Evolutionary conservation across 179 eudicot genomes (phyloP), one percentile per base, ranked within the genome.

Genomic region (Gypsophila paniculata): DNA sequence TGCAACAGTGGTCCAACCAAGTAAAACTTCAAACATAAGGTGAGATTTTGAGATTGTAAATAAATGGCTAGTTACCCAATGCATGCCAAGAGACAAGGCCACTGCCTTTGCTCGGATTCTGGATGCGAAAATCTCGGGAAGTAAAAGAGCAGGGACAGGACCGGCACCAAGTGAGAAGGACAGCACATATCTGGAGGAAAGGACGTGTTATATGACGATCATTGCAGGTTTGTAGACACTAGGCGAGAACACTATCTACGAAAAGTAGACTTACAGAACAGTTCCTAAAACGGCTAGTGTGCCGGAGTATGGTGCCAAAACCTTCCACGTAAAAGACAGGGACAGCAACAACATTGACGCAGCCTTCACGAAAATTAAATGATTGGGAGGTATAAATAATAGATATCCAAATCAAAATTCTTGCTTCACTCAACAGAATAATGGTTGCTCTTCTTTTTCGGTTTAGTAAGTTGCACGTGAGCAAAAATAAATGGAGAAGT

Each of bases 21-120:
- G 34, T 29, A 39, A 39, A 39, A 8, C 10, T 39, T 39, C 44
- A 39, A 39, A 5, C 34, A 29, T 11, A 57, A 36, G 64, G 17
- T 60, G 64, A 58, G 8, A 19, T 2, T 34, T 15, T 2, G 19
- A 39, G 68, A 5, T 65, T 42, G 15, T 49, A 13, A 1, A 14
- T 5, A 23, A 65, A 65, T 21, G 0, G 18, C 12, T 32, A 73
- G 96, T 88, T 82, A 94, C 99, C 99, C 99, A 94, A 79, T 94
- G 99, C 89, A 83, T 88, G 73, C 96, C 99, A 22, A 89, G 73
- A 17, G 99, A 94, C 77, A 94, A 80, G 25, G 99, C 91, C 61
- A 94, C 96, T 54, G 99, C 99, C 77, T 94, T 94, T 62, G 99
- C 99, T 80, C 99, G 87, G 66, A 94, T 94, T 85, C 99, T 89